phyloP scores from a whole-genome alignment of 2,329 filamentous ascomycete genomes.

The Trichoderma sp. region DNA sequence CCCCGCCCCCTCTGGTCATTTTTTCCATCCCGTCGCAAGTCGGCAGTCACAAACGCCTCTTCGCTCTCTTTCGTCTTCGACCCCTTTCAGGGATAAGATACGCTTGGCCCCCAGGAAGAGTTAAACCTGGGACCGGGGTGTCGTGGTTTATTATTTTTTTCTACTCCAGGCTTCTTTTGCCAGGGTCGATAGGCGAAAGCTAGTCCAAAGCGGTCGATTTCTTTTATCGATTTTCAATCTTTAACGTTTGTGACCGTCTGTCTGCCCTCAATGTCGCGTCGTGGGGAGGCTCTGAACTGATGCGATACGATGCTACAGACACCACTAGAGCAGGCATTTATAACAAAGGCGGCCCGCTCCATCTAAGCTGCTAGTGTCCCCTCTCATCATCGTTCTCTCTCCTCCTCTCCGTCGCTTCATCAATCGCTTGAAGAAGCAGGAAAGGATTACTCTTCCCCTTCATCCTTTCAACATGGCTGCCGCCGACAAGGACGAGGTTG shows the following conservation, averaged over 20 bases:
- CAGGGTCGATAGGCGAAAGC: not conserved
- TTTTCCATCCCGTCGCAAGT: not conserved
- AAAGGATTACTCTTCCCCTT: not conserved
- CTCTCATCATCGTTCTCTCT: not conserved
- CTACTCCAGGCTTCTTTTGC: not conserved
- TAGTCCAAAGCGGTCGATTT: not conserved
- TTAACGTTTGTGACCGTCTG: not conserved
- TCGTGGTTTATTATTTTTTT: not conserved
- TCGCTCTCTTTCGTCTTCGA: not conserved
- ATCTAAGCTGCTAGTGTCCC: not conserved
- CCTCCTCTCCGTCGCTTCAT: not conserved
- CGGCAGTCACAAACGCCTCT: not conserved
- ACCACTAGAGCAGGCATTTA: not conserved
- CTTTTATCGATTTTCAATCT: not conserved
- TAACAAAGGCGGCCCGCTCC: not conserved
- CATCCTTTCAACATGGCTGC: not conserved
- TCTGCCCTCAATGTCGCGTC: not conserved
- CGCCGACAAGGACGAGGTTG: not conserved
- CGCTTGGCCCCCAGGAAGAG: slow-evolving; percentile 7
- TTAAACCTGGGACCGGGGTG: not conserved
- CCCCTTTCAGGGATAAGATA: slow-evolving; percentile 20
- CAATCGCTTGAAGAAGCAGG: not conserved
- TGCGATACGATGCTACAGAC: no score
- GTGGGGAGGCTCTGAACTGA: not conserved
- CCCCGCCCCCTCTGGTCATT: not conserved